phyloP scores from a whole-genome alignment of 495 filamentous ascomycete genomes.

The Aspergillus bridgeri region DNA sequence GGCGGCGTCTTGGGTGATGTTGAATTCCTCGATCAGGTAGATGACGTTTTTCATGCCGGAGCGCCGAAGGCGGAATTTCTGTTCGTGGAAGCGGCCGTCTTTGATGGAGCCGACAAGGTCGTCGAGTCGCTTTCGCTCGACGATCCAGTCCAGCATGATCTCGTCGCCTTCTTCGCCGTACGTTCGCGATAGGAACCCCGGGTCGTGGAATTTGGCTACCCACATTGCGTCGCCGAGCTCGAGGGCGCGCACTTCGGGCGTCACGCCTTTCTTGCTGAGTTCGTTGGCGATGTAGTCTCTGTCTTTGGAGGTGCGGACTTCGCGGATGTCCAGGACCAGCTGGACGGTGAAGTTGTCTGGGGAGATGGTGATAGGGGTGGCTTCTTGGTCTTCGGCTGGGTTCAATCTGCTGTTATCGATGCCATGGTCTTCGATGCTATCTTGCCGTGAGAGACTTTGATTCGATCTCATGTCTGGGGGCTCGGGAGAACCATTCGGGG shows the following conservation, averaged over 20 bases:
- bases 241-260: constrained; percentile 60
- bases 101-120: constrained; percentile 77
- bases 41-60: constrained; percentile 72
- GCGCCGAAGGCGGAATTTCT: constrained; percentile 74
- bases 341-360: constrained; percentile 69
- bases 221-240: constrained; percentile 77
- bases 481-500: neutral
- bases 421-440: constrained; percentile 6
- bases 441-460: neutral
- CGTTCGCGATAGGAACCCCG: constrained; percentile 46
- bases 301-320: constrained; percentile 73
- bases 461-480: neutral
- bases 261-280: constrained; percentile 63
- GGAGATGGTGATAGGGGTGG: constrained; percentile 54
- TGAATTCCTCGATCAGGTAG: constrained; percentile 76
- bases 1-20: constrained; percentile 44
- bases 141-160: constrained; percentile 72
- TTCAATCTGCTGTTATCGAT: neutral
- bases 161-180: constrained; percentile 68
- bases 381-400: constrained; percentile 12
- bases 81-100: constrained; percentile 80
- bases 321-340: constrained; percentile 71
- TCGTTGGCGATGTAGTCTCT: constrained; percentile 75
- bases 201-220: constrained; percentile 69
- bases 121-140: constrained; percentile 80